Conservation (phyloP, 257 asterid species). For the Fraxinus cuspidata region DNA sequence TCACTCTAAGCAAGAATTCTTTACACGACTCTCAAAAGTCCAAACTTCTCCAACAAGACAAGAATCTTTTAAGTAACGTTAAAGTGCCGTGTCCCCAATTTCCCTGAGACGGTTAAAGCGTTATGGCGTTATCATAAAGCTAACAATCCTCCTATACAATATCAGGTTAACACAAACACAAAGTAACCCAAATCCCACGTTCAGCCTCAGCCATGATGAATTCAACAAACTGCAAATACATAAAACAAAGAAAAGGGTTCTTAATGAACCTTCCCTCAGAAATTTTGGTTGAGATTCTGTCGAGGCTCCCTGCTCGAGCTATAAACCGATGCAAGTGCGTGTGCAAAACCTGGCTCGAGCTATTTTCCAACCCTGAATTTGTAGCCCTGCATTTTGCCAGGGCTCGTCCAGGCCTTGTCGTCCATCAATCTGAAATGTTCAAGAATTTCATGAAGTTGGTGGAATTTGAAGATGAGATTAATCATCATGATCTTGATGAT, state of each 20-base stretch:
- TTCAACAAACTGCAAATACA: neutral
- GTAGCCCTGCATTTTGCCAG: neutral
- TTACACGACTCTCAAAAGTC: too few species aligned
- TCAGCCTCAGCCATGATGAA: neutral
- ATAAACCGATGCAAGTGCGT: neutral
- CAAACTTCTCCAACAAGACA: too few species aligned
- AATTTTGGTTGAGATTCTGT: neutral
- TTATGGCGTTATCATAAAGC: too few species aligned
- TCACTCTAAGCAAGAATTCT: too few species aligned
- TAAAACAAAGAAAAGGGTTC: neutral
- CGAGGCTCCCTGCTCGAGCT: neutral
- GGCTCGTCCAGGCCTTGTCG: neutral
- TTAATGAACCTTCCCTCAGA: neutral
- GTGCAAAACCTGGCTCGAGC: neutral
- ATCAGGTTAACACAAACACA: too few species aligned
- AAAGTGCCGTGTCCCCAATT: too few species aligned
- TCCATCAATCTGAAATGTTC: neutral
- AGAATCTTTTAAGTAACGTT: too few species aligned
- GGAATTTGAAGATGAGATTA: constrained; percentile 2
- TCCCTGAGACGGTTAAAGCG: too few species aligned
- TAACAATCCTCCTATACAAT: too few species aligned
- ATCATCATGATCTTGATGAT: neutral
- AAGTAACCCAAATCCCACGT: too few species aligned
- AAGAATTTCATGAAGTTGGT: neutral
- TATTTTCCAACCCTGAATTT: neutral